Percentiles rank a stretch among this genome's conserved stretches.
Evolutionary conservation across 768 basidiomycete species (phyloP).

Genomic region (Calocybe gangraenosa): DNA sequence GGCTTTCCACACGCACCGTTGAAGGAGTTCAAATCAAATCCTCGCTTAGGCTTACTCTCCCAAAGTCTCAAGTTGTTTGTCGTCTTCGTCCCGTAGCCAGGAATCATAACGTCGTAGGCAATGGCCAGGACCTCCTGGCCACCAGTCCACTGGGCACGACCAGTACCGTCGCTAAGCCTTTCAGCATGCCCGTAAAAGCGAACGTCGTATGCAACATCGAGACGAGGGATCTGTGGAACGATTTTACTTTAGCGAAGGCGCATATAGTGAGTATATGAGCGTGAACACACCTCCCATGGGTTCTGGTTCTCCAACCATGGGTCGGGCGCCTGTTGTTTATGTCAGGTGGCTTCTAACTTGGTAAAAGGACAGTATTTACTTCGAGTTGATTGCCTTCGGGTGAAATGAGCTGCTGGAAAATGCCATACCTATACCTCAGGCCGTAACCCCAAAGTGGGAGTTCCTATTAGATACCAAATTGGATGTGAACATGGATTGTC

Average conservation of each 20-base stretch:
- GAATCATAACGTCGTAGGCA: constrained; percentile 94
- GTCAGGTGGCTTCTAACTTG: not conserved
- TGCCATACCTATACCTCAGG: constrained; percentile 88
- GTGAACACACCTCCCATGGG: constrained; percentile 62
- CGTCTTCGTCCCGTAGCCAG: constrained; percentile 76
- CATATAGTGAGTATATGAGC: not conserved
- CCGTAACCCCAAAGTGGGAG: constrained; percentile 97
- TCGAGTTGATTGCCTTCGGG: constrained; percentile 82
- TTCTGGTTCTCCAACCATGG: constrained; percentile 89
- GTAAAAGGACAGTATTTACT: constrained; percentile 20
- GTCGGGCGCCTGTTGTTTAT: constrained; percentile 64
- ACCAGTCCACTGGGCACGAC: constrained; percentile 73
- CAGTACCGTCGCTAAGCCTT: constrained; percentile 51
- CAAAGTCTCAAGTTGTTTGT: constrained; percentile 87
- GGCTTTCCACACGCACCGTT: constrained; percentile 55
- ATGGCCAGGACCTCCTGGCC: constrained; percentile 93
- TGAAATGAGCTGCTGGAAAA: constrained; percentile 92
- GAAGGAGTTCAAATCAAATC: constrained; percentile 93
- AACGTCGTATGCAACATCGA: constrained; percentile 82
- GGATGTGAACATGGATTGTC: constrained; percentile 19
- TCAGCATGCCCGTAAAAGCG: constrained; percentile 89
- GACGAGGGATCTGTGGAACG: constrained; percentile 50
- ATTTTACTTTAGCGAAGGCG: not conserved
- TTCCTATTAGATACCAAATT: constrained; percentile 37
- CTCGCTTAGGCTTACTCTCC: constrained; percentile 85